Base-by-base conservation (phyloP, 2,329 filamentous ascomycete genomes). In the Ascochyta fabae region DNA sequence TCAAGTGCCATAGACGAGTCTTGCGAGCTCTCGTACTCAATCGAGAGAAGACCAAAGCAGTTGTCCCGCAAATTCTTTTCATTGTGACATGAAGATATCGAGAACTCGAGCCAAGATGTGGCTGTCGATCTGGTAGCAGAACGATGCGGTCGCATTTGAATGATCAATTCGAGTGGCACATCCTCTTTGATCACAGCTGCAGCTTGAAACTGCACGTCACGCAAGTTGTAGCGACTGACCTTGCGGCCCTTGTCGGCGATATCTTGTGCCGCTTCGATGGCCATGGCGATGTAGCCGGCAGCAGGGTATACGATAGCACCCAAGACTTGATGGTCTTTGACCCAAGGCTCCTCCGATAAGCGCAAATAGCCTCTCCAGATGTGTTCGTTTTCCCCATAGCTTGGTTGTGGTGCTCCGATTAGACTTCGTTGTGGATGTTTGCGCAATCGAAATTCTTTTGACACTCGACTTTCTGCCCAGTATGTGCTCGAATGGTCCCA, bases 401-500 rank as follows among this genome's bases (percentile, higher is more conserved):
- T 59, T 9, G 41, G 36, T 12, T 56, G 50, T 1, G 48, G 58
- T 2, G 54, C 48, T 4, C 65, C 65, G 10, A 68, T 35, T 5
- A 67, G 53, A n/a, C 60, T 59, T 10, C 53, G 57, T 24, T 53
- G 45, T 6, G 62, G 34, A 35, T 58, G 59, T 3, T 52, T 29
- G 3, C 66, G 63, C 35, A 67, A 53, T 13, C 66, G 54, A 27
- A 58, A 59, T 9, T 57, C 57, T n/a, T 53, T 54, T 35, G 59
- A 64, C 3, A 63, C 35, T 4, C 63, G 51, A 1, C 59, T 53
- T 43, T 70, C 66, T 24, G 51, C 53, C 70, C 71, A 75, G 54
- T 68, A 70, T 12, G 56, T 49, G 13, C 58, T 61, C 7, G 62
- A 59, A 53, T 75, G 72, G 50, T 75, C 70, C 67, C 70, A 77